Evolutionary conservation across 495 filamentous ascomycete genomes (phyloP).

Genomic region (Penicillium paxilli): DNA sequence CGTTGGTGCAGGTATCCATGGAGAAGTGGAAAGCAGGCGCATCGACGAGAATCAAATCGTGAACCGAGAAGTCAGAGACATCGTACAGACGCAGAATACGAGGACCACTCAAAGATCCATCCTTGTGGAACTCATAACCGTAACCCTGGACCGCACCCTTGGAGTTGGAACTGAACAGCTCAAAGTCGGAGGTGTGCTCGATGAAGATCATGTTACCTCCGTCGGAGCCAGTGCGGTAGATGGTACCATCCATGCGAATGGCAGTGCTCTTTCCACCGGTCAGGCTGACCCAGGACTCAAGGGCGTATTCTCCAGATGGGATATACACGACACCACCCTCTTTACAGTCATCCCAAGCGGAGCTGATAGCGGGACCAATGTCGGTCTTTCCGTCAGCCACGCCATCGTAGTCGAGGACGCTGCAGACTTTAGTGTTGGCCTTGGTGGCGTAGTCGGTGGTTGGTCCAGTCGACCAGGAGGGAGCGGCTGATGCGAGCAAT

Average conservation of each 20-base stretch:
- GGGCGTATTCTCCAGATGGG: constrained; percentile 35
- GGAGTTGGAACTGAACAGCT: constrained; percentile 48
- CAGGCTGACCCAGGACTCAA: constrained; percentile 36
- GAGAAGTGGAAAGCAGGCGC: constrained; percentile 50
- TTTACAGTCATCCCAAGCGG: constrained; percentile 49
- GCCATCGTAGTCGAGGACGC: constrained; percentile 52
- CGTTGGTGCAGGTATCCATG: constrained; percentile 47
- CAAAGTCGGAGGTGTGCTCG: constrained; percentile 48
- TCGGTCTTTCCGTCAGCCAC: constrained; percentile 48
- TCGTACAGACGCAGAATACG: constrained; percentile 42
- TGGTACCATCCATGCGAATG: constrained; percentile 50
- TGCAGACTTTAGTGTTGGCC: constrained; percentile 39
- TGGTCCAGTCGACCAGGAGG: constrained; percentile 45
- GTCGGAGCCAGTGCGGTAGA: constrained; percentile 43
- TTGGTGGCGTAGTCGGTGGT: constrained; percentile 36
- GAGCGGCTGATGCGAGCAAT: constrained; percentile 36
- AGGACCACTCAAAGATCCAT: constrained; percentile 24
- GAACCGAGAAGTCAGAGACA: constrained; percentile 48
- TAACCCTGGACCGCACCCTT: constrained; percentile 52
- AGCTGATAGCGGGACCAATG: constrained; percentile 43
- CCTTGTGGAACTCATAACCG: constrained; percentile 44
- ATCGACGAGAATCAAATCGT: constrained; percentile 53
- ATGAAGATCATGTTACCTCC: constrained; percentile 54
- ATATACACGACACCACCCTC: constrained; percentile 37
- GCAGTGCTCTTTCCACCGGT: constrained; percentile 41